Percentiles rank a stretch among this genome's conserved stretches.
Conservation (phyloP, 1,284 basidiomycete species). For the Cutaneotrichosporon dermatis region DNA sequence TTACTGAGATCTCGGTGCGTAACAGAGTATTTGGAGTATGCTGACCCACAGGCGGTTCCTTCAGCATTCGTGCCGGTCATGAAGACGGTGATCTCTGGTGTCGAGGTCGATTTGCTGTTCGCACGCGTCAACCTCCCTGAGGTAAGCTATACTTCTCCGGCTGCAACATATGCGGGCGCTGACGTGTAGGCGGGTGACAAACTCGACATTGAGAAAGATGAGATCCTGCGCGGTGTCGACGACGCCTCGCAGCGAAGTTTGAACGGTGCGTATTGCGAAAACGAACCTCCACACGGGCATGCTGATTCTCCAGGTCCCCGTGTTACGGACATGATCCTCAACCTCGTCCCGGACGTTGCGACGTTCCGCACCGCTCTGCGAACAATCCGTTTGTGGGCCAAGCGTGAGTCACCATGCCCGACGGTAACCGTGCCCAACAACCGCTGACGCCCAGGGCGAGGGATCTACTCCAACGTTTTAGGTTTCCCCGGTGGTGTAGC, state of each 20-base stretch:
- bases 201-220: conserved; percentile 83
- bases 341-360: conserved; percentile 90
- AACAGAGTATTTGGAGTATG: too few species aligned
- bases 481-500: conserved; percentile 98
- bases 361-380: conserved; percentile 92
- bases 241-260: conserved; percentile 92
- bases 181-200: conserved; percentile 75
- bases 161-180: not conserved
- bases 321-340: conserved; percentile 92
- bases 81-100: conserved; percentile 83
- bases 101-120: conserved; percentile 92
- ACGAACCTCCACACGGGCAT: too few species aligned
- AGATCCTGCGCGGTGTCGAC: conserved; percentile 85
- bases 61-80: conserved; percentile 96
- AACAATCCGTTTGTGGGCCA: conserved; percentile 97
- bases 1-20: conserved; percentile 82
- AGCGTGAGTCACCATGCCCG: conserved; percentile 58
- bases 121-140: conserved; percentile 55
- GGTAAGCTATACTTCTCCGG: conserved; percentile 5
- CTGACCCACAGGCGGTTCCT: conserved; percentile 68
- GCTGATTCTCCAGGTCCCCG: conserved; percentile 64
- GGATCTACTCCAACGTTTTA: conserved; percentile 97
- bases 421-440: too few species aligned
- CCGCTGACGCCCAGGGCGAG: conserved; percentile 60
- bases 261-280: conserved; percentile 58